Percentiles rank a stretch among this genome's conserved stretches.
These are phyloP conservation scores for Gossypium armourianum DNA, from an alignment of 441 rosid species.

Conservation along the genomic window DNA sequence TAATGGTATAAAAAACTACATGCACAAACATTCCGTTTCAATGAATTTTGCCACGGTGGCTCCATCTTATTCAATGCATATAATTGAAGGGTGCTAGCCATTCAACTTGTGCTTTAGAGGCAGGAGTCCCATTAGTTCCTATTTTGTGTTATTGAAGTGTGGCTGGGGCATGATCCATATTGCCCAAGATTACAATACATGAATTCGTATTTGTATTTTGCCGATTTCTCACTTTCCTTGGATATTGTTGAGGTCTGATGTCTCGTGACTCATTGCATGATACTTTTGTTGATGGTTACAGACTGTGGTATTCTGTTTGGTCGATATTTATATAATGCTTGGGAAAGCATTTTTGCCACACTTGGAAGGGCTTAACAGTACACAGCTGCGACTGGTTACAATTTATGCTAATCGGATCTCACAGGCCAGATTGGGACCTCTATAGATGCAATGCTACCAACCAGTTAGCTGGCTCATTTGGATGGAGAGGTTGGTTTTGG, in stretches of 20 bases:
- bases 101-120: not conserved
- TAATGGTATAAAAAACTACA: not conserved
- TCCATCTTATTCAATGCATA: not conserved
- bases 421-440: slow-evolving; percentile 69
- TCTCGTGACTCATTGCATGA: not conserved
- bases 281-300: slow-evolving; percentile 26
- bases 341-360: slow-evolving; percentile 91
- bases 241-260: not conserved
- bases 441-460: slow-evolving; percentile 35
- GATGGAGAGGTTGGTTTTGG: slow-evolving; percentile 14
- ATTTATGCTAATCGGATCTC: slow-evolving; percentile 94
- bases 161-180: not conserved
- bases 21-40: not conserved
- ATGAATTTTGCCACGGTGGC: not conserved
- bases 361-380: slow-evolving; percentile 83
- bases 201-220: not conserved
- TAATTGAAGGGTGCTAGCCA: not conserved
- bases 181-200: not conserved
- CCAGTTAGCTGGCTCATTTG: slow-evolving; percentile 18
- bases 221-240: not conserved
- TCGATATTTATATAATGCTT: slow-evolving; percentile 92
- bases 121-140: not conserved
- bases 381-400: slow-evolving; percentile 81
- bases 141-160: not conserved
- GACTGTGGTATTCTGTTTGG: slow-evolving; percentile 95